Evolutionary conservation across 2,329 filamentous ascomycete species (phyloP).

Genomic region (Penicillium sp.): DNA sequence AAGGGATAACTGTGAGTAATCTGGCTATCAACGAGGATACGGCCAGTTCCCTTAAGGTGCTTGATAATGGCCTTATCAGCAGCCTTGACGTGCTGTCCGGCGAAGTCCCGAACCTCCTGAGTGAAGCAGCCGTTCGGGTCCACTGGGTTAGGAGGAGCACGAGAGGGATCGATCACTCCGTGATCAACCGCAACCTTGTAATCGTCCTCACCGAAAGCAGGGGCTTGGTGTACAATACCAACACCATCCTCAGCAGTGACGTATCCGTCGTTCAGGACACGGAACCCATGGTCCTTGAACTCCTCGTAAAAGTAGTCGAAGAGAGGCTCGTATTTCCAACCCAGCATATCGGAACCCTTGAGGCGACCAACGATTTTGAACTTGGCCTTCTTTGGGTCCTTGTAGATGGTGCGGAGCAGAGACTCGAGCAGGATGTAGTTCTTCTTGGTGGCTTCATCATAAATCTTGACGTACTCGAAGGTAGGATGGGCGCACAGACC

Average conservation of each 20-base stretch:
- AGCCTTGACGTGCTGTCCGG: conserved; percentile 83
- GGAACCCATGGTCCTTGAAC: conserved; percentile 82
- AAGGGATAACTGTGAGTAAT: conserved; percentile 90
- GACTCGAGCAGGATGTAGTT: conserved; percentile 84
- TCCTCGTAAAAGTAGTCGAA: conserved; percentile 89
- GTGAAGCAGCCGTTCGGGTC: conserved; percentile 81
- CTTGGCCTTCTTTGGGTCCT: conserved; percentile 93
- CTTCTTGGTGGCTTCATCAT: conserved; percentile 78
- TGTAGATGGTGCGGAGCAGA: conserved; percentile 79
- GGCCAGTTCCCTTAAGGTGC: conserved; percentile 72
- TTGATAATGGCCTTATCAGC: conserved; percentile 95
- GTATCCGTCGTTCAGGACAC: conserved; percentile 78
- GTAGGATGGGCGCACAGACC: conserved; percentile 75
- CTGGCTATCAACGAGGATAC: conserved; percentile 81
- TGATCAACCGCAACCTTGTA: conserved; percentile 76
- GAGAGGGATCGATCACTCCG: conserved; percentile 74
- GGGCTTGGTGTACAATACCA: conserved; percentile 90
- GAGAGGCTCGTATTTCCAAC: conserved; percentile 84
- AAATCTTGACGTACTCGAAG: conserved; percentile 84
- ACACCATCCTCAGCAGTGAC: conserved; percentile 89
- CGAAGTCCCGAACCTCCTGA: conserved; percentile 73
- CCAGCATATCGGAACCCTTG: conserved; percentile 79
- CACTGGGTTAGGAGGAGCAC: conserved; percentile 86
- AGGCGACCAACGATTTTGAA: conserved; percentile 79
- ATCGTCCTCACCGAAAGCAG: conserved; percentile 94